A percentile compares a stretch with the other conserved stretches of the same genome.
phyloP scores from a whole-genome alignment of 2,329 filamentous ascomycete species.

The Xylaria sp. region DNA sequence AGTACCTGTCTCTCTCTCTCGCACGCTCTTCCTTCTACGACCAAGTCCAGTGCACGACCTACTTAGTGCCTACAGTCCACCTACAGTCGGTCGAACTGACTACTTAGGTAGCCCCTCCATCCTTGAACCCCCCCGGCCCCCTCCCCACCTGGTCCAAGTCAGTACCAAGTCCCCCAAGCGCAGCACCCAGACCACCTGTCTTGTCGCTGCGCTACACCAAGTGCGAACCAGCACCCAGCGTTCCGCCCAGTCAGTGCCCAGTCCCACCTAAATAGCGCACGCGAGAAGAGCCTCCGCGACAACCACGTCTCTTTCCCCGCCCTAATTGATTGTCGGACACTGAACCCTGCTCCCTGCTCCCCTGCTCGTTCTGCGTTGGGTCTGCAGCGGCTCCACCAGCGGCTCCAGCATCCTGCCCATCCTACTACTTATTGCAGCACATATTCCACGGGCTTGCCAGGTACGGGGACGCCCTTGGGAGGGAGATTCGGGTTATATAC shows the following conservation, averaged over 20 bases:
- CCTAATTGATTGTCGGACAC: constrained; percentile 27
- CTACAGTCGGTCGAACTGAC: no score
- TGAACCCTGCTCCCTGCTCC: constrained; percentile 22
- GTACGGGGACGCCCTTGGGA: not conserved
- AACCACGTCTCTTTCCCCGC: constrained; percentile 27
- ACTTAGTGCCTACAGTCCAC: no score
- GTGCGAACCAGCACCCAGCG: not conserved
- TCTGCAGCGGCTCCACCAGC: constrained; percentile 21
- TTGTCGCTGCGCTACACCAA: not conserved
- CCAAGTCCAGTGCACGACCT: no score
- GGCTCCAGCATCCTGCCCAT: constrained; percentile 18
- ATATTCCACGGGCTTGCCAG: constrained; percentile 2
- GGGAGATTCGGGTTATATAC: constrained; percentile 11
- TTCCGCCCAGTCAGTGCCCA: constrained; percentile 7
- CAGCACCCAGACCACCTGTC: no score
- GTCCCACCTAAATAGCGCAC: constrained; percentile 28
- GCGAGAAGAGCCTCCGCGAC: constrained; percentile 32
- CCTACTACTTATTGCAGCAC: constrained; percentile 11
- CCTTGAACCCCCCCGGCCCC: constrained; percentile 5
- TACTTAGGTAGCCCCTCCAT: constrained; percentile 15
- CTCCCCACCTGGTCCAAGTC: no score
- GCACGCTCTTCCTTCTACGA: no score
- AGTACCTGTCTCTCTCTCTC: no score
- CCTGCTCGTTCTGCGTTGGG: no score
- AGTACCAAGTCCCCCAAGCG: no score